These are phyloP conservation scores for Anisodus acutangulus DNA, from an alignment of 257 asterid species.

Conservation along the genomic window DNA sequence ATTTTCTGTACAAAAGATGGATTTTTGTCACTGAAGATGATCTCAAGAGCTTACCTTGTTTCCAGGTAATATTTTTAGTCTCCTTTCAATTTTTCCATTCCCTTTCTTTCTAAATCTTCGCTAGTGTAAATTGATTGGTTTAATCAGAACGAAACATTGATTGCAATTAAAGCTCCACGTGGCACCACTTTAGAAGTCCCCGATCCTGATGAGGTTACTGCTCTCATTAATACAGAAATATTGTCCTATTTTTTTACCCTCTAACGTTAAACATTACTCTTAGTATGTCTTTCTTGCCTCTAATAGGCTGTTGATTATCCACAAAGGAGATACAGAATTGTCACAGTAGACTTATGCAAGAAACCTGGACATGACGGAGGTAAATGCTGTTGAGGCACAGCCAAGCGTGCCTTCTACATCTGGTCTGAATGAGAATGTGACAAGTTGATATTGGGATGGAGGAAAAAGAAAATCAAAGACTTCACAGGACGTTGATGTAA, in stretches of 20 bases:
- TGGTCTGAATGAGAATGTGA: conserved; percentile 47
- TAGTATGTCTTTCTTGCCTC: conserved; percentile 14
- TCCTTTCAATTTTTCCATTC: conserved; percentile 22
- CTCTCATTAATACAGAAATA: background rate
- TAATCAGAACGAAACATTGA: conserved; percentile 81
- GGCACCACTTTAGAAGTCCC: conserved; percentile 96
- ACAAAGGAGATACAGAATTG: conserved; percentile 86
- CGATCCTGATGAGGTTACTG: conserved; percentile 85
- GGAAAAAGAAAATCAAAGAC: conserved; percentile 58
- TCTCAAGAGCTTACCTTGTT: conserved; percentile 76
- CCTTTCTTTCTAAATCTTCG: conserved; percentile 1
- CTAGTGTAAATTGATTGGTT: conserved; percentile 25
- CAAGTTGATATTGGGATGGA: conserved; percentile 49
- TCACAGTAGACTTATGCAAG: conserved; percentile 21
- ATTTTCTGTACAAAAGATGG: conserved; percentile 58
- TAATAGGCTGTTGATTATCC: conserved; percentile 88
- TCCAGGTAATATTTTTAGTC: conserved; percentile 60
- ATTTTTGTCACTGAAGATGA: conserved; percentile 90
- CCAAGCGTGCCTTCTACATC: conserved; percentile 63
- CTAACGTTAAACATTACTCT: too few relatives aligned
- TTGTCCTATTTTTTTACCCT: conserved; percentile 23
- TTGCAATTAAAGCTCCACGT: conserved; percentile 96
- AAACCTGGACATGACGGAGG: conserved; percentile 37
- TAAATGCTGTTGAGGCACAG: conserved; percentile 54
- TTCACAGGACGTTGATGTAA: conserved; percentile 88